phyloP scores from a whole-genome alignment of 2,329 filamentous ascomycete genomes.

The Diplodia corticola region DNA sequence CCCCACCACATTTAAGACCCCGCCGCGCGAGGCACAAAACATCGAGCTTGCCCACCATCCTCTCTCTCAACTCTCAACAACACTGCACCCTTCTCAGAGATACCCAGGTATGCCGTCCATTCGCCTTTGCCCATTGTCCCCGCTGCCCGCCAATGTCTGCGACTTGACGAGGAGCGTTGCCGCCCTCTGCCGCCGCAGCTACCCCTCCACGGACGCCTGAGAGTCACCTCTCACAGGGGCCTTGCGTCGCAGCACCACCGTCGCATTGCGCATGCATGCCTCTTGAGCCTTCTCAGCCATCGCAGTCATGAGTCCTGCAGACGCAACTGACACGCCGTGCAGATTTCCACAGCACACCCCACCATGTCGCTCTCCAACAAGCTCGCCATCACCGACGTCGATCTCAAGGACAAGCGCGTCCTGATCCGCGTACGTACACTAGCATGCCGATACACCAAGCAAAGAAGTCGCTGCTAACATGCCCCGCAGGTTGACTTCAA shows the following conservation, averaged over 20 bases:
- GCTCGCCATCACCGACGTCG: slow-evolving; percentile 92
- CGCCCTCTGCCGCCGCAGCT: not conserved
- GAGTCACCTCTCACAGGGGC: not conserved
- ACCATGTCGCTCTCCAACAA: slow-evolving; percentile 96
- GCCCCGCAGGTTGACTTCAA: slow-evolving; percentile 93
- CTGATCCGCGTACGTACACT: slow-evolving; percentile 79
- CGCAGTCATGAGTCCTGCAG: not conserved
- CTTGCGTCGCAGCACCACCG: not conserved
- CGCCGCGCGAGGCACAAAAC: slow-evolving; percentile 21
- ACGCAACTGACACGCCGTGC: not conserved
- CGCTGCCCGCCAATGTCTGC: not conserved
- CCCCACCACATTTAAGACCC: slow-evolving; percentile 24
- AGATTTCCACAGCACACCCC: not conserved
- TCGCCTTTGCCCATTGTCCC: not conserved
- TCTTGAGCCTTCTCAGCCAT: not conserved
- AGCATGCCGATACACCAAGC: not conserved
- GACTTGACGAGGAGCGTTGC: not conserved
- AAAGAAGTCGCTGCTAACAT: not conserved
- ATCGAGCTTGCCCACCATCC: slow-evolving; percentile 15
- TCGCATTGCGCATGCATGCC: not conserved
- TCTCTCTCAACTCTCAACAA: slow-evolving; percentile 12
- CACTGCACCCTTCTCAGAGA: not conserved
- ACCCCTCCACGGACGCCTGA: slow-evolving; percentile 16
- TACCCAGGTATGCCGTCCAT: slow-evolving; percentile 3
- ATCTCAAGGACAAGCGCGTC: slow-evolving; percentile 97